phyloP scores from a whole-genome alignment of 106 monocot species.

The Dendrobium nobile region DNA sequence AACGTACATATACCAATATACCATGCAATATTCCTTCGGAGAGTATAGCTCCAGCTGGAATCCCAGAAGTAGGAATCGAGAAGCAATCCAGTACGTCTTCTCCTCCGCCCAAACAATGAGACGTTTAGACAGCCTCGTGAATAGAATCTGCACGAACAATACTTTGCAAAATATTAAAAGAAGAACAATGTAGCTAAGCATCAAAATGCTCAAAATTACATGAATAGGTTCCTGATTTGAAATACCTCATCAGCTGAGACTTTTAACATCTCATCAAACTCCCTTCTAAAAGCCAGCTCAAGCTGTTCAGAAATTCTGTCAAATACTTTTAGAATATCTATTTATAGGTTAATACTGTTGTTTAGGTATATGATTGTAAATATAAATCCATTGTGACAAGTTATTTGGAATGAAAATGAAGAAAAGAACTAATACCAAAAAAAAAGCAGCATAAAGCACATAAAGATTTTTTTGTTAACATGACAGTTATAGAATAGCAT shows the following conservation, averaged over 20 bases:
- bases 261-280: slow-evolving; percentile 41
- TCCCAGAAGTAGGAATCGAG: slow-evolving; percentile 79
- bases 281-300: slow-evolving; percentile 67
- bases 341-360: background rate
- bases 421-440: background rate
- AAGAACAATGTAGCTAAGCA: background rate
- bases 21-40: slow-evolving; percentile 85
- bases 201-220: background rate
- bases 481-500: background rate
- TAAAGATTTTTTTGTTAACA: no score
- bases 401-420: background rate
- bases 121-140: slow-evolving; percentile 50
- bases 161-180: slow-evolving; percentile 5
- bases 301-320: slow-evolving; percentile 44
- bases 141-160: slow-evolving; percentile 38
- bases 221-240: slow-evolving; percentile 1
- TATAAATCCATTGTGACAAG: background rate
- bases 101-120: slow-evolving; percentile 80
- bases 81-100: slow-evolving; percentile 93
- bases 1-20: slow-evolving; percentile 97
- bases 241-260: slow-evolving; percentile 48
- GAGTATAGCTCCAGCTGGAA: slow-evolving; percentile 90
- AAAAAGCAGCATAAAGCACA: background rate
- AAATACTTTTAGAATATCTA: slow-evolving; percentile 2
- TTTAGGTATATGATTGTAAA: background rate